A percentile compares a stretch with the other conserved stretches of the same genome.
These are phyloP conservation scores for Cochlearia excelsa DNA, from an alignment of 345 rosid species.

Conservation along the genomic window DNA sequence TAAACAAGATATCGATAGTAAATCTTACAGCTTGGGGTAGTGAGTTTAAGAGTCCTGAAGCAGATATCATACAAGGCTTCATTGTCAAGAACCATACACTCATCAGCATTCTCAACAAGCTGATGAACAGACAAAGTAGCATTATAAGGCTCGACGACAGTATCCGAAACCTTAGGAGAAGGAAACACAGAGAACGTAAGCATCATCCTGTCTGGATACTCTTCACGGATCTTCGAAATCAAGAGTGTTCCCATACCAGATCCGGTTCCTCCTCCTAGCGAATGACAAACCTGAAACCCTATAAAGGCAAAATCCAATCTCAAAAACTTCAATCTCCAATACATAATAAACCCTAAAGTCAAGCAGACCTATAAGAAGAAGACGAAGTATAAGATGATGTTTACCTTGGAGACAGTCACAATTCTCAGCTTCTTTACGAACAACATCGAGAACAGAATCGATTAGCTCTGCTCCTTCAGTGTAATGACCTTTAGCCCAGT, in stretches of 20 bases:
- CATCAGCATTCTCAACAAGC: constrained; percentile 32
- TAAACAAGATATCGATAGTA: too few relatives aligned
- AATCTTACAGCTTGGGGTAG: too few relatives aligned
- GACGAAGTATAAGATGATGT: too few relatives aligned
- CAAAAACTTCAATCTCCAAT: background rate
- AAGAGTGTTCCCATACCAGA: constrained; percentile 32
- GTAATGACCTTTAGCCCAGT: too few relatives aligned
- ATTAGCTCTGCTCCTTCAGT: too few relatives aligned
- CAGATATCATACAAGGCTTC: background rate
- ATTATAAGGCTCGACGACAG: constrained; percentile 32
- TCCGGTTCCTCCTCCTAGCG: constrained; percentile 33
- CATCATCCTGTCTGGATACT: constrained; percentile 32
- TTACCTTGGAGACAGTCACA: constrained; percentile 28
- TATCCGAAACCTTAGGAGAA: background rate
- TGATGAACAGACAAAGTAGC: constrained; percentile 33
- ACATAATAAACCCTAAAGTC: background rate
- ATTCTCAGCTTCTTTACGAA: constrained; percentile 24
- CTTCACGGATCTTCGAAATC: constrained; percentile 31
- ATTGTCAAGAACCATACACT: constrained; percentile 24
- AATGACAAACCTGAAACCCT: constrained; percentile 31
- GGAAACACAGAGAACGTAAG: constrained; percentile 26
- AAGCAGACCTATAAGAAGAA: constrained; percentile 10
- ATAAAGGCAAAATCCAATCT: background rate
- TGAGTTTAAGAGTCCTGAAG: too few relatives aligned
- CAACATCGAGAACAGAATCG: too few relatives aligned